phyloP scores from a whole-genome alignment of 176 grass and related monocot species.

The Melocanna baccifera region DNA sequence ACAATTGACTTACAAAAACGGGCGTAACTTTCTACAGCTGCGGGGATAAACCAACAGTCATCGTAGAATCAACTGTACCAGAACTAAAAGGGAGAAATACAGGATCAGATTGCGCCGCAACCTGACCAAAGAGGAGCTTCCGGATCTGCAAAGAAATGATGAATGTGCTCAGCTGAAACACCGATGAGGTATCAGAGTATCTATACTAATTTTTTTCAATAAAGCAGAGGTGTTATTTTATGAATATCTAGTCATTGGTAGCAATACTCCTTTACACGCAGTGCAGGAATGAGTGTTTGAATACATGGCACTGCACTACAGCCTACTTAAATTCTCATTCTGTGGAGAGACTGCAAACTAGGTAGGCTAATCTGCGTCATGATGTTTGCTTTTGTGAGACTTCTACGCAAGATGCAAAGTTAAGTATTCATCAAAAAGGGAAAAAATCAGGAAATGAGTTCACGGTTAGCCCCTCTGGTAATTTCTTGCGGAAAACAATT shows the following conservation, averaged over 20 bases:
- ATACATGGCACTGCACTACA: not conserved
- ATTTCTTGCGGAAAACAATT: conserved; percentile 88
- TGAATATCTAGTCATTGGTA: not conserved
- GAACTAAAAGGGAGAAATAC: not conserved
- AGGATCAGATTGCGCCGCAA: not conserved
- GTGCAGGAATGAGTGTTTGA: not conserved
- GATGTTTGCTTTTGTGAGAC: not conserved
- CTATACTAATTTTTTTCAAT: not conserved
- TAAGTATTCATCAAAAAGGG: not conserved
- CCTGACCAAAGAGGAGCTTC: conserved; percentile 19
- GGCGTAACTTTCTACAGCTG: not conserved
- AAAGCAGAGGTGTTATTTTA: not conserved
- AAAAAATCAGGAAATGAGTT: not conserved
- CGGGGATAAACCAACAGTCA: not conserved
- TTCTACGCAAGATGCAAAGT: not conserved
- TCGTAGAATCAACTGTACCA: not conserved
- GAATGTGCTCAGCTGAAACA: not conserved
- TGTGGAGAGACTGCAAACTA: not conserved
- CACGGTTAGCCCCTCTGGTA: conserved; percentile 62
- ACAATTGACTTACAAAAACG: not conserved
- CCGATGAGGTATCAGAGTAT: not conserved
- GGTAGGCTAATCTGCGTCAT: not conserved
- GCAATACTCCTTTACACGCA: not conserved
- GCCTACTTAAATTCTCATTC: not conserved
- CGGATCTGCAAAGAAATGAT: conserved; percentile 19